These are phyloP conservation scores for Epichloe aotearoae DNA, from an alignment of 2,329 filamentous ascomycete species.

Conservation along the genomic window DNA sequence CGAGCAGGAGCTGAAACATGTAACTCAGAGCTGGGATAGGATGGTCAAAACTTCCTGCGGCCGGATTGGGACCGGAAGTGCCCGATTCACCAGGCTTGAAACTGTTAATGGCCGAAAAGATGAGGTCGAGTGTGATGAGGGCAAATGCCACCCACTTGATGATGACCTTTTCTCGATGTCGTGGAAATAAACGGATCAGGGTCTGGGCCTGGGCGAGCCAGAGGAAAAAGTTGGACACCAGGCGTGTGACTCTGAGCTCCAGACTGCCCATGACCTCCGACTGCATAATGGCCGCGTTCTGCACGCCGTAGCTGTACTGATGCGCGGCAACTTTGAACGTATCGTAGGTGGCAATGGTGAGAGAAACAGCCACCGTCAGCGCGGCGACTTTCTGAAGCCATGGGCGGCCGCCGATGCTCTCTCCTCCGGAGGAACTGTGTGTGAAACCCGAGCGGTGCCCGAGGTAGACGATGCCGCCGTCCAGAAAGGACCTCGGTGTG, in stretches of 20 bases:
- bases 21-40: conserved; percentile 87
- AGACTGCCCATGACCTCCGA: conserved; percentile 68
- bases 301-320: conserved; percentile 68
- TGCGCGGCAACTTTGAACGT: conserved; percentile 73
- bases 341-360: conserved; percentile 87
- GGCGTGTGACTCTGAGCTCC: conserved; percentile 77
- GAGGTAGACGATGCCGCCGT: conserved; percentile 71
- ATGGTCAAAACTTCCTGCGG: conserved; percentile 68
- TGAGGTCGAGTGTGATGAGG: conserved; percentile 77
- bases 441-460: conserved; percentile 78
- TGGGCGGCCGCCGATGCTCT: conserved; percentile 80
- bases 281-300: conserved; percentile 67
- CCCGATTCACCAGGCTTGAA: conserved; percentile 44
- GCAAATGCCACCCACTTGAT: conserved; percentile 98
- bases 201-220: conserved; percentile 98
- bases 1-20: conserved; percentile 76
- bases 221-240: conserved; percentile 91
- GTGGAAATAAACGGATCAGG: conserved; percentile 84
- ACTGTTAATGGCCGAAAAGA: conserved; percentile 85
- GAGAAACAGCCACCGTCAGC: conserved; percentile 62
- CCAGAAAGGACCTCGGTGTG: conserved; percentile 84
- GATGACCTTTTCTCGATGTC: conserved; percentile 92
- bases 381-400: conserved; percentile 83
- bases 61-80: conserved; percentile 35
- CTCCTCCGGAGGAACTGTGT: conserved; percentile 61